Evolutionary conservation across 805 yeast species (phyloP).

Genomic region (Starmera amethionina): DNA sequence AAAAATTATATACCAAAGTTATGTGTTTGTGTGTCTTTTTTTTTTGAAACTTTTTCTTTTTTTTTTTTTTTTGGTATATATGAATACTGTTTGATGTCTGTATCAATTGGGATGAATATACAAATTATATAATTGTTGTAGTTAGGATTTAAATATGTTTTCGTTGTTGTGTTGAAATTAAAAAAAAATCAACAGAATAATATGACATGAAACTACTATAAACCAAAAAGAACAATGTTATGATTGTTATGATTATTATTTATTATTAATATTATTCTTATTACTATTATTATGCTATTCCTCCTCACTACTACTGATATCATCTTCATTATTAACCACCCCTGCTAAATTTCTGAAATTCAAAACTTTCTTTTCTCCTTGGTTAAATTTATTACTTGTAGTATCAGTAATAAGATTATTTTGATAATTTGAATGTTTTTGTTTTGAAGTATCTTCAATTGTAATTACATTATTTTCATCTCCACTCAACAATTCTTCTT

Average conservation of each 20-base stretch:
- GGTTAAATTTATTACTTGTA: too few species aligned
- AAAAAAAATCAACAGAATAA: too few species aligned
- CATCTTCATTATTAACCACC: conserved; percentile 12
- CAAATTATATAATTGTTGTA: too few species aligned
- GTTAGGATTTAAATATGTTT: too few species aligned
- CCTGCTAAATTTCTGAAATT: conserved; percentile 18
- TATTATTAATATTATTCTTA: too few species aligned
- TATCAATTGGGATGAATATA: too few species aligned
- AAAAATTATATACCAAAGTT: conserved; percentile 4
- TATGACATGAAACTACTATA: too few species aligned
- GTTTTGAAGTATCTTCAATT: conserved; percentile 3
- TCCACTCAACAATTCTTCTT: conserved; percentile 9
- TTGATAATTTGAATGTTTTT: background rate
- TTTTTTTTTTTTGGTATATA: background rate
- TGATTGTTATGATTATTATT: too few species aligned
- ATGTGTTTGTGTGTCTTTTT: conserved; percentile 1
- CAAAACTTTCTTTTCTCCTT: too few species aligned
- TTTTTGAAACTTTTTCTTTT: background rate
- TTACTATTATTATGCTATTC: conserved; percentile 7
- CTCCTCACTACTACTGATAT: conserved; percentile 16
- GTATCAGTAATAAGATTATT: too few species aligned
- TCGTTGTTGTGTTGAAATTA: too few species aligned
- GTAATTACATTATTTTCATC: conserved; percentile 5
- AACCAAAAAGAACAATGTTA: too few species aligned
- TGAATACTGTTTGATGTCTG: background rate